Evolutionary conservation across 2,329 filamentous ascomycete species (phyloP).

Genomic region (Fusarium sp.): DNA sequence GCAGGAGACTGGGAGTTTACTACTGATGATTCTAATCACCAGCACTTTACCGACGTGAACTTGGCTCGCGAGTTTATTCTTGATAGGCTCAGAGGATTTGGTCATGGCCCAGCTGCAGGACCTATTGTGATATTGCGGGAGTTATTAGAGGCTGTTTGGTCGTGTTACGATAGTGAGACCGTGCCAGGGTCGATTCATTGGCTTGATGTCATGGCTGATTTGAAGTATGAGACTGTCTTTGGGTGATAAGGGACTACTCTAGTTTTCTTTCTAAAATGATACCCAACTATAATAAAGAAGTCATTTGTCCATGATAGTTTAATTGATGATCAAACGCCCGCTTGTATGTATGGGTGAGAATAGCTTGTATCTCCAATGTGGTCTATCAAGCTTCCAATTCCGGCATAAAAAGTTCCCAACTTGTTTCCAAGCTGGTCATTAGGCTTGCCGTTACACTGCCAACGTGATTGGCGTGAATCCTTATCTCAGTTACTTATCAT

Average conservation of each 20-base stretch:
- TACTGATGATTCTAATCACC: background rate
- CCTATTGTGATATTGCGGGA: constrained; percentile 33
- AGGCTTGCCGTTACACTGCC: background rate
- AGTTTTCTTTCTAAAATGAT: background rate
- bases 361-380: background rate
- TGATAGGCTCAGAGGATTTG: constrained; percentile 20
- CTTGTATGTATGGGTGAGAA: no score
- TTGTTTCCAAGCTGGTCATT: constrained; percentile 6
- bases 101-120: constrained; percentile 8
- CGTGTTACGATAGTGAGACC: constrained; percentile 34
- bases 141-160: constrained; percentile 33
- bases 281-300: background rate
- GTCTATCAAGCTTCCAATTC: constrained; percentile 14
- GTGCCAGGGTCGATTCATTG: constrained; percentile 27
- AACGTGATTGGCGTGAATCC: background rate
- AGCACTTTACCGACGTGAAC: constrained; percentile 15
- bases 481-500: constrained; percentile 22
- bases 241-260: constrained; percentile 12
- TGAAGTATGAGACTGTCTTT: constrained; percentile 40
- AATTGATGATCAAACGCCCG: no score
- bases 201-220: constrained; percentile 35
- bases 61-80: constrained; percentile 31
- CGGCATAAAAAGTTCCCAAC: background rate
- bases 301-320: no score
- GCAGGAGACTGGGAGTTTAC: background rate